Percentiles rank a stretch among this genome's conserved stretches.
Conservation (phyloP, 2,329 filamentous ascomycete species). For the Peltaster fructicola region DNA sequence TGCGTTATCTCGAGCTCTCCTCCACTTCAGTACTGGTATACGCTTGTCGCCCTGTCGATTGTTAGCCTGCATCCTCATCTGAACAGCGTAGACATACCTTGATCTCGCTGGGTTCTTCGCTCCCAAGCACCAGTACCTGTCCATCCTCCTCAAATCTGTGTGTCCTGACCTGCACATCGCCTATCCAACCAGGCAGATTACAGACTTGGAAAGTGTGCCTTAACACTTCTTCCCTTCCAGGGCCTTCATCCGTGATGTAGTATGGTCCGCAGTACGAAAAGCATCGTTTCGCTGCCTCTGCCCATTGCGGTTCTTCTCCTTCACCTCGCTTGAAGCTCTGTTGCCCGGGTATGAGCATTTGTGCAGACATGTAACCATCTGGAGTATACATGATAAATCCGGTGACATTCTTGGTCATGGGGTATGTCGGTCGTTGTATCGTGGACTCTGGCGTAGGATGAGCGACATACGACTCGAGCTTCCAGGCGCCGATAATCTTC, state of each 20-base stretch:
- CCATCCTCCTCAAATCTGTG: conserved; percentile 22
- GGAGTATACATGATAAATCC: conserved; percentile 23
- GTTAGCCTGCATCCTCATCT: not conserved
- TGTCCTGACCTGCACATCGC: conserved; percentile 20
- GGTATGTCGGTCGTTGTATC: conserved; percentile 18
- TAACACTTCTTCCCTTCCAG: conserved; percentile 17
- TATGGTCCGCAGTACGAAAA: conserved; percentile 22
- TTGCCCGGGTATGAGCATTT: conserved; percentile 22
- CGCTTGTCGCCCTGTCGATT: conserved; percentile 18
- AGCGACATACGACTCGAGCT: conserved; percentile 22
- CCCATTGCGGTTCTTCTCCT: conserved; percentile 22
- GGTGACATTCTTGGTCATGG: conserved; percentile 20
- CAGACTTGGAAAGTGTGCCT: conserved; percentile 22
- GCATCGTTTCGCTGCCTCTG: conserved; percentile 21
- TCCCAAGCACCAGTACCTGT: conserved; percentile 21
- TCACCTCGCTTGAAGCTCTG: conserved; percentile 20
- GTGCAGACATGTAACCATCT: conserved; percentile 22
- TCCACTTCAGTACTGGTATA: conserved; percentile 21
- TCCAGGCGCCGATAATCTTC: conserved; percentile 20
- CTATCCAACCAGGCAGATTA: conserved; percentile 22
- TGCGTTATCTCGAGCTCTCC: conserved; percentile 17
- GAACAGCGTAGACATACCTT: conserved; percentile 12
- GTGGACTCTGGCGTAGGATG: conserved; percentile 19
- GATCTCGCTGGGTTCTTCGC: conserved; percentile 21
- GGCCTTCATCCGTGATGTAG: conserved; percentile 21